Conservation (phyloP, 2,329 filamentous ascomycete species). For the Fusarium anguioides region DNA sequence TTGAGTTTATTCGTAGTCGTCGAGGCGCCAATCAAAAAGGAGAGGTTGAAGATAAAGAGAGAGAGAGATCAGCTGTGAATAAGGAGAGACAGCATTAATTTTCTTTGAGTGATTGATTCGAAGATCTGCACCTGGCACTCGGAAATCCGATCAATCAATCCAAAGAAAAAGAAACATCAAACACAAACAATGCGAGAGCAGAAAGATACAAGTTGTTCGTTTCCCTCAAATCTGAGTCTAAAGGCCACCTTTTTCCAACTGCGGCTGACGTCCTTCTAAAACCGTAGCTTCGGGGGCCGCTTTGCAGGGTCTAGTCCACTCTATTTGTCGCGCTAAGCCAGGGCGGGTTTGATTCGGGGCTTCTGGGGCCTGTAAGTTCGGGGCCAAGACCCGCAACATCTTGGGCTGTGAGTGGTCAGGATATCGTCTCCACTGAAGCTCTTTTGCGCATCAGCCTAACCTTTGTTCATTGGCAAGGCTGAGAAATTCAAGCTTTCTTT, state of each 20-base stretch:
- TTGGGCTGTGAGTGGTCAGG: constrained; percentile 16
- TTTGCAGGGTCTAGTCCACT: constrained; percentile 28
- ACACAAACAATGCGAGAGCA: constrained; percentile 22
- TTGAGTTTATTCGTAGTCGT: constrained; percentile 12
- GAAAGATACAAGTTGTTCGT: constrained; percentile 26
- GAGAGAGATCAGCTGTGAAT: constrained; percentile 14
- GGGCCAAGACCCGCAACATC: constrained; percentile 1
- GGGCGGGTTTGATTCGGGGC: constrained; percentile 10
- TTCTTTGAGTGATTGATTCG: constrained; percentile 8
- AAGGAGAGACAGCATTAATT: constrained; percentile 38
- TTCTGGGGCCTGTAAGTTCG: not conserved
- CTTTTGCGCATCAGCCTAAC: constrained; percentile 35
- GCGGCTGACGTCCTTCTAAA: constrained; percentile 37
- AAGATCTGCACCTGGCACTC: constrained; percentile 38
- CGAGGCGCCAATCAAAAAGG: constrained; percentile 35
- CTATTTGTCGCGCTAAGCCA: constrained; percentile 19
- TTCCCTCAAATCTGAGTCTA: constrained; percentile 16
- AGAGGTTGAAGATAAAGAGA: constrained; percentile 16
- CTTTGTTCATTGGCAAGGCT: constrained; percentile 39
- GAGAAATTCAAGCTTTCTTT: constrained; percentile 40
- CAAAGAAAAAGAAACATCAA: constrained; percentile 25
- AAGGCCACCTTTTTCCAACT: constrained; percentile 43
- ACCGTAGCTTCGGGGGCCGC: constrained; percentile 25
- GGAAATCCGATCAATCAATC: constrained; percentile 20
- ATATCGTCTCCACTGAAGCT: constrained; percentile 23